A percentile compares a stretch with the other conserved stretches of the same genome.
These are phyloP conservation scores for Pseudogymnoascus destructans DNA, from an alignment of 2,329 filamentous ascomycete species.

Conservation along the genomic window DNA sequence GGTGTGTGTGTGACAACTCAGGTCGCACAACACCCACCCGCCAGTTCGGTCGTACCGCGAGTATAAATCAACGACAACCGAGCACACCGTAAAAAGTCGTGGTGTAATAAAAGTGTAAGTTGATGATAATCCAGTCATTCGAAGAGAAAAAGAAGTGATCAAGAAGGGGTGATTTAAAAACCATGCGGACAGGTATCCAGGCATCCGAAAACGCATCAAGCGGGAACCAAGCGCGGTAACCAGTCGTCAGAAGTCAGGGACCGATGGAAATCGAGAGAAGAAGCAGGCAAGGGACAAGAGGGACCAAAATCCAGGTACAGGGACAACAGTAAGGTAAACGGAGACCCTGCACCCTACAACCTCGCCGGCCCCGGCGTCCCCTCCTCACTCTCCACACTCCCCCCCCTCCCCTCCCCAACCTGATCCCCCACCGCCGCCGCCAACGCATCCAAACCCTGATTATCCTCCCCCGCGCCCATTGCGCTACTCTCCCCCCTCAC, in stretches of 20 bases:
- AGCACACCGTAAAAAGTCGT: too few species aligned
- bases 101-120: neutral
- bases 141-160: neutral
- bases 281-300: neutral
- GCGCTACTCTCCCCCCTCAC: neutral
- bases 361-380: neutral
- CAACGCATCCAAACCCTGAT: neutral
- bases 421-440: neutral
- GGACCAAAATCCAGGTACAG: neutral
- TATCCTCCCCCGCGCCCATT: neutral
- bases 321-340: neutral
- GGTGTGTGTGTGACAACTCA: neutral
- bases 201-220: neutral
- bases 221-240: too few species aligned
- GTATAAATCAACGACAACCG: neutral
- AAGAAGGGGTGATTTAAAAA: neutral
- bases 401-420: neutral
- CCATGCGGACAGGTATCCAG: neutral
- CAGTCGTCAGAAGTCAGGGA: too few species aligned
- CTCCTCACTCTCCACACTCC: neutral
- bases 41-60: neutral
- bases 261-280: too few species aligned
- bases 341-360: neutral
- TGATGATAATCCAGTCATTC: neutral
- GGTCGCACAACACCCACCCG: neutral